Evolutionary conservation across 148 eudicot species (phyloP), one percentile per base, ranked within the genome.

Genomic region (Rhododendron kiyosumense): DNA sequence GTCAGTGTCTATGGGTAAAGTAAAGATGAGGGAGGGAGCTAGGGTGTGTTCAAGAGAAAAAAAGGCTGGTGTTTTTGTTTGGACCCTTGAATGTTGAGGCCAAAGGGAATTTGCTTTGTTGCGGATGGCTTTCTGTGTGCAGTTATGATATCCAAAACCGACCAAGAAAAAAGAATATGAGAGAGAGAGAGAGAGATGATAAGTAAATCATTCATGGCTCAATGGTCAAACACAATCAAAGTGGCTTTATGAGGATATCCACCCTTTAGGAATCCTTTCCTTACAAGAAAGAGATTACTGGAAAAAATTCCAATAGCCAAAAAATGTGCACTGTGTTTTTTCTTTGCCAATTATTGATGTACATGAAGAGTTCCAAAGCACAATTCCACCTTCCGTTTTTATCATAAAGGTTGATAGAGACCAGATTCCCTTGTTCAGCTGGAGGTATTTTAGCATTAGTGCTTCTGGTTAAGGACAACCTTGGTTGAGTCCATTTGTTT

Each of bases 231-330:
- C 41, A 83, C 61, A 34, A 38, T n/a, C 7, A 67, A 85, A 83
- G 85, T 88, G 65, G 83, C 84, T 87, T 89, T 87, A 46, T 57
- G 81, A 67, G 87, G 87, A 90, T 88, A 84, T 88, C 71, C 88
- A 86, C 75, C 36, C 85, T 48, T 11, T 30, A 43, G 80, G 92
- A 88, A 90, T 90, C 90, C 92, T 85, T 90, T 83, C 59, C 82
- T 83, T 67, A 76, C 86, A 84, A 86, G 87, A 81, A 88, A 90
- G 57, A 82, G 63, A 86, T 74, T 81, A 86, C 15, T 57, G 38
- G 7, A 30, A 80, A 5, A 71, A 81, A 11, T 48, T 15, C 0
- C 26, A 71, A 8, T 30, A 17, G n/a, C 28, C 28, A 5, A 81
- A 75, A 18, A 20, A 38, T 84, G 17, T 51, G n/a, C 26, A 14